Base-by-base conservation (phyloP, 306 rosid species). In the Neltuma alba region DNA sequence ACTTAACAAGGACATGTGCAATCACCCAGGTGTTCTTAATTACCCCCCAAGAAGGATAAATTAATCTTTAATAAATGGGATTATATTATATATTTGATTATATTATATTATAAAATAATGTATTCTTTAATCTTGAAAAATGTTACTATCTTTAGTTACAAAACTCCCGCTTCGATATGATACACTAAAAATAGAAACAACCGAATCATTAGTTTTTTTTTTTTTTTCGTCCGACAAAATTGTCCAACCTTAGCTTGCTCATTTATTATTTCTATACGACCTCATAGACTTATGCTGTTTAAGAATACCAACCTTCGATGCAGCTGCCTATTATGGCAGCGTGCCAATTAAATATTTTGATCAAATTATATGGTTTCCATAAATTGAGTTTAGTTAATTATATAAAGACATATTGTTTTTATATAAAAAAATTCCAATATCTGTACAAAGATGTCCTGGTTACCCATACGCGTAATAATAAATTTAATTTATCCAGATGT, bases 141-240 rank as follows among this genome's bases (percentile, higher is more conserved):
- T 63, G 81, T 76, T 80, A 70, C 33, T 12, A 79, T 71, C 45
- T 40, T 60, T 21, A 33, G 37, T 64, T 5, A 70, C 16, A 64
- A 80, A 76, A 66, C 33, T 34, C 73, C 58, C 73, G 37, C 45
- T 57, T 50, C 52, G 65, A n/a, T 63, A 33, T 71, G 27, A 77
- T 72, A 76, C 63, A 48, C 33, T 68, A 58, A 69, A 69, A 54
- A 31, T 61, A 33, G 21, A 62, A 60, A 14, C 69, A 76, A 54
- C 34, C 33, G 60, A 27, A 13, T 0, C 28, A 28, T 25, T 11
- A 58, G 42, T 10, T 23, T 23, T 64, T 65, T 54, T 10, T 23
- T 23, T 64, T 65, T 71, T 67, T 70, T 16, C 12, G 44, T 73
- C 82, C 82, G 74, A 84, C 87, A 65, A 76, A 72, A 72, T 45